A percentile compares a stretch with the other conserved stretches of the same genome.
These are phyloP conservation scores for Periglandula ipomoeae DNA, from an alignment of 2,329 filamentous ascomycete genomes.

Conservation along the genomic window DNA sequence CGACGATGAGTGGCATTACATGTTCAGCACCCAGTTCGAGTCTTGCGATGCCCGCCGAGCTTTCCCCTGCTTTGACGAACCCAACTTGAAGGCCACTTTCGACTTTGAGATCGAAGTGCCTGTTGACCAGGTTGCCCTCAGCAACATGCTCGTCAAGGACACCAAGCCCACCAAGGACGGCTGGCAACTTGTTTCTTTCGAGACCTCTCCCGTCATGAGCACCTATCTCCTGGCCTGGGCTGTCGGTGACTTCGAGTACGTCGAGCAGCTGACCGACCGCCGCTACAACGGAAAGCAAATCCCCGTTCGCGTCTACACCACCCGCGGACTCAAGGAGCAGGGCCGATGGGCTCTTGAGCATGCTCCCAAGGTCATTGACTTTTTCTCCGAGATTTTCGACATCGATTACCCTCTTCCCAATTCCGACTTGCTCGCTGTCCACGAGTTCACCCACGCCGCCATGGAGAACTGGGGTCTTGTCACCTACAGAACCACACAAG, in stretches of 20 bases:
- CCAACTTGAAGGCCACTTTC: conserved; percentile 92
- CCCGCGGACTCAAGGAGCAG: conserved; percentile 86
- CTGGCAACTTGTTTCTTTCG: conserved; percentile 68
- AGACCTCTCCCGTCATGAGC: conserved; percentile 82
- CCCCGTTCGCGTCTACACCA: conserved; percentile 93
- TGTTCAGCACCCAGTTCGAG: conserved; percentile 97
- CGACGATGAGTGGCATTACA: conserved; percentile 58
- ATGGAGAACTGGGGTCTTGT: conserved; percentile 98
- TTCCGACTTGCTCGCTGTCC: conserved; percentile 80
- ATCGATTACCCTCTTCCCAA: conserved; percentile 92
- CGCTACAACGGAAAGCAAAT: conserved; percentile 86
- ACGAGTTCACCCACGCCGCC: conserved; percentile 80
- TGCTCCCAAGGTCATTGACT: conserved; percentile 88
- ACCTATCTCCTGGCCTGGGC: conserved; percentile 90
- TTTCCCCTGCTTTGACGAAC: conserved; percentile 97
- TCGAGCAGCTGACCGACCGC: conserved; percentile 82
- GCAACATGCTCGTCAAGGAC: conserved; percentile 88
- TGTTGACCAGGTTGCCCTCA: conserved; percentile 76
- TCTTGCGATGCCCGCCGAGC: conserved; percentile 89
- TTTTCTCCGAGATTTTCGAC: conserved; percentile 89
- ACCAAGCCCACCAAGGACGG: conserved; percentile 50
- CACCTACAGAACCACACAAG: conserved; percentile 89
- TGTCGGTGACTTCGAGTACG: conserved; percentile 92
- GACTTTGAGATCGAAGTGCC: conserved; percentile 90
- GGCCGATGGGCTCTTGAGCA: conserved; percentile 84